A percentile compares a stretch with the other conserved stretches of the same genome.
Evolutionary conservation across 257 asterid genomes (phyloP).

Genomic region (Primulina eburnea): DNA sequence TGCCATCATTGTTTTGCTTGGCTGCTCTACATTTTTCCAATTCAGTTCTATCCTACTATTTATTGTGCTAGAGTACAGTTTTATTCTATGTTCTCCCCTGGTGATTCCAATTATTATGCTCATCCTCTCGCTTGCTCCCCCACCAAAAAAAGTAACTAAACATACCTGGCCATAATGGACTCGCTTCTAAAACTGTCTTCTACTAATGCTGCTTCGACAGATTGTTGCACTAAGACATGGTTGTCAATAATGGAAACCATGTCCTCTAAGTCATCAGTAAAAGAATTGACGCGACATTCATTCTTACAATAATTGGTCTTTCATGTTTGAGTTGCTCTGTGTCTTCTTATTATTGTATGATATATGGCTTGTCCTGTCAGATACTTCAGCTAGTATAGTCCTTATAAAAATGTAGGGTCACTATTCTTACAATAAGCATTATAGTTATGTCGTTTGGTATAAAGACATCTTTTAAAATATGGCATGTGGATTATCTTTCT

Average conservation of each 20-base stretch:
- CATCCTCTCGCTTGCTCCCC: neutral
- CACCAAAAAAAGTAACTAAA: neutral
- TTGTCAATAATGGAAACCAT: too few relatives aligned
- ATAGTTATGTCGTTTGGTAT: neutral
- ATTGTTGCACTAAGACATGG: too few relatives aligned
- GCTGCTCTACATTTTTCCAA: neutral
- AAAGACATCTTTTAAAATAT: neutral
- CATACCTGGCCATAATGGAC: too few relatives aligned
- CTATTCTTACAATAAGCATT: neutral
- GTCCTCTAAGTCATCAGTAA: too few relatives aligned
- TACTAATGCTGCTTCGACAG: too few relatives aligned
- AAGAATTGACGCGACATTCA: neutral
- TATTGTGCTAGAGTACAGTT: conserved; percentile 1
- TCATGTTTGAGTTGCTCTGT: neutral
- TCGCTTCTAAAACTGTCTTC: too few relatives aligned
- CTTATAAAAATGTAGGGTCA: neutral
- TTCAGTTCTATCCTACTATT: neutral
- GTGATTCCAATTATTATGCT: conserved; percentile 11
- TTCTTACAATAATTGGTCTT: neutral
- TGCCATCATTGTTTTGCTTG: conserved; percentile 4
- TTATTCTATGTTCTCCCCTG: conserved; percentile 2
- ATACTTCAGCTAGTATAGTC: neutral
- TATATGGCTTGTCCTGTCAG: neutral
- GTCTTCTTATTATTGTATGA: neutral
- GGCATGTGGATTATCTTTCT: conserved; percentile 17